Evolutionary conservation across 2,329 filamentous ascomycete genomes (phyloP).

Genomic region (Coniella vitis): DNA sequence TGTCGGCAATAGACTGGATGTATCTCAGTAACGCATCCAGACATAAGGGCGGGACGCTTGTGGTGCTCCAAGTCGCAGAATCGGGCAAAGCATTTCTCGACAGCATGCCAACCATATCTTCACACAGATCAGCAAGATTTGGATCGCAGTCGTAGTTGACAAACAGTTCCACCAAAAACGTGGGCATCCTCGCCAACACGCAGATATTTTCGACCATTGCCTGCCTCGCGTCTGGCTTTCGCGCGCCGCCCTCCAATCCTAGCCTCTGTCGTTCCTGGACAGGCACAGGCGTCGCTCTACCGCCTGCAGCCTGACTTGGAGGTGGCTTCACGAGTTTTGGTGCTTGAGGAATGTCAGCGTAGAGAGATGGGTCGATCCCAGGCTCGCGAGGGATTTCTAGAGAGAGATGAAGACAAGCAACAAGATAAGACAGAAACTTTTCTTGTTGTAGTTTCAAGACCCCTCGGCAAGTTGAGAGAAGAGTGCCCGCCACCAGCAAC

Average conservation of each 20-base stretch:
- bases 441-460: conserved; percentile 96
- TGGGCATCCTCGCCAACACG: conserved; percentile 84
- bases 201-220: conserved; percentile 98
- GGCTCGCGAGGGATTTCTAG: conserved; percentile 88
- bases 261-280: conserved; percentile 89
- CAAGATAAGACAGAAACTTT: conserved; percentile 87
- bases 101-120: conserved; percentile 88
- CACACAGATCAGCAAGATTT: conserved; percentile 83
- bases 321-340: conserved; percentile 78
- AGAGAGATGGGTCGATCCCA: conserved; percentile 84
- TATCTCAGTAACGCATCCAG: conserved; percentile 87
- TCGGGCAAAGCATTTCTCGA: conserved; percentile 94
- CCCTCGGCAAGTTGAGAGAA: conserved; percentile 82
- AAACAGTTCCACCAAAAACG: conserved; percentile 91
- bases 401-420: conserved; percentile 88
- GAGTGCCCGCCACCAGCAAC: conserved; percentile 80
- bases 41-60: conserved; percentile 91
- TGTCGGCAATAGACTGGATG: conserved; percentile 84
- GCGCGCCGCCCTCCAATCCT: conserved; percentile 81
- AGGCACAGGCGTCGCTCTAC: conserved; percentile 81
- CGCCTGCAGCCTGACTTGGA: conserved; percentile 67
- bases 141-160: conserved; percentile 97
- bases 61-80: conserved; percentile 97
- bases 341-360: conserved; percentile 85
- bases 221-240: conserved; percentile 91